phyloP scores from a whole-genome alignment of 1,284 basidiomycete genomes.

The Sanghuangporus weigelae region DNA sequence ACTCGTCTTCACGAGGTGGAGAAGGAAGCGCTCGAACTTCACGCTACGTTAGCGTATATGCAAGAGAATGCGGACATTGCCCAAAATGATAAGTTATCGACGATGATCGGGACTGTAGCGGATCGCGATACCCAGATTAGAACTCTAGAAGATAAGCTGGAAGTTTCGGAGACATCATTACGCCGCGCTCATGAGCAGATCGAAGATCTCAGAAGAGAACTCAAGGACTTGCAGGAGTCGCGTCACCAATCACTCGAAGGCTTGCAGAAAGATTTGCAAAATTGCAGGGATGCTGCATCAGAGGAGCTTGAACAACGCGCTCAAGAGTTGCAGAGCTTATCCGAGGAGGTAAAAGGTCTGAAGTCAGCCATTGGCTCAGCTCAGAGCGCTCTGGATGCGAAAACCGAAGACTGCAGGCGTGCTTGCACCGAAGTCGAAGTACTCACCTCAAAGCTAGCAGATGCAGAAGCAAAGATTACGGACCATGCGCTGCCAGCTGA shows the following conservation, averaged over 20 bases:
- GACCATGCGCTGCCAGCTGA: neutral
- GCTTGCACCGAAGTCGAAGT: neutral
- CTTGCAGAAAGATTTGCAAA: neutral
- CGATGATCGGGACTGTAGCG: neutral
- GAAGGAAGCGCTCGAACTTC: constrained; percentile 19
- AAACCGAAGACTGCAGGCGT: neutral
- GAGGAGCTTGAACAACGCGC: constrained; percentile 3
- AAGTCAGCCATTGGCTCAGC: neutral
- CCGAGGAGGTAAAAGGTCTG: neutral
- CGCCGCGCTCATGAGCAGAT: neutral
- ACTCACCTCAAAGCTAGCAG: constrained; percentile 4
- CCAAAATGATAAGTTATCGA: constrained; percentile 17
- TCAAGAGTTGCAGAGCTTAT: neutral
- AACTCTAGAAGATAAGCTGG: neutral
- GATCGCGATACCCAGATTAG: constrained; percentile 10
- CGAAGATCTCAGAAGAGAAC: neutral
- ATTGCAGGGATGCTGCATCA: neutral
- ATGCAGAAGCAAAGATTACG: no score
- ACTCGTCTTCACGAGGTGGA: constrained; percentile 30
- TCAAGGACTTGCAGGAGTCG: neutral
- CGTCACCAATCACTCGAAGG: neutral
- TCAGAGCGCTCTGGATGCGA: neutral
- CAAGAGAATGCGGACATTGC: constrained; percentile 31
- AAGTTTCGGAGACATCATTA: neutral
- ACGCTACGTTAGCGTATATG: constrained; percentile 26